A percentile compares a stretch with the other conserved stretches of the same genome.
Conservation (phyloP, 768 basidiomycete genomes). For the Tricholoma hemisulphureum region DNA sequence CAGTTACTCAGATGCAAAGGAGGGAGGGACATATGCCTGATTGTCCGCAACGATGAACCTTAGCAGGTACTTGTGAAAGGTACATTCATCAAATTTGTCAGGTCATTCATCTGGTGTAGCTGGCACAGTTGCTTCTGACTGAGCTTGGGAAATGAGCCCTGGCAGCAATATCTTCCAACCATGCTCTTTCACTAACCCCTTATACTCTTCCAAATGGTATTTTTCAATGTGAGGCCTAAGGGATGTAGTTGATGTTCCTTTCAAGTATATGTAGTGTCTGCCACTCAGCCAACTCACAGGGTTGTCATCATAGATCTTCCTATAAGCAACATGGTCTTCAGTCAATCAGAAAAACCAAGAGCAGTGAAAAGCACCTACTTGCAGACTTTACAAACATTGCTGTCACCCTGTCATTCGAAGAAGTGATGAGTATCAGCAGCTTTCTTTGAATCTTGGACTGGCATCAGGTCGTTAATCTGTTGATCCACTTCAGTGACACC, state of each 20-base stretch:
- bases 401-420: neutral
- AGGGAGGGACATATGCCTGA: neutral
- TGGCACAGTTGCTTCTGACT: neutral
- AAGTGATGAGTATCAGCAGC: neutral
- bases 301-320: neutral
- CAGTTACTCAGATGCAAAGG: no score
- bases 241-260: neutral
- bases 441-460: neutral
- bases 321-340: neutral
- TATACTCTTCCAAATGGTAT: no score
- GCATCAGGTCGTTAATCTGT: neutral
- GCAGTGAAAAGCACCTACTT: neutral
- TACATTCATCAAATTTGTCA: neutral
- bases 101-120: neutral
- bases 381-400: neutral
- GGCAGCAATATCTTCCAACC: no score
- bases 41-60: neutral
- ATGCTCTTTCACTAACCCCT: no score
- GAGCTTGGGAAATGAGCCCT: no score
- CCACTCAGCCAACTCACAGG: neutral
- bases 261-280: neutral
- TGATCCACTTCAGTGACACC: no score
- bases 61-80: neutral
- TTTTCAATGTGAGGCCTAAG: no score
- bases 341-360: neutral